These are phyloP conservation scores for Pythium sukuiense DNA, from an alignment of 352 stramenopile genomes.

Conservation along the genomic window DNA sequence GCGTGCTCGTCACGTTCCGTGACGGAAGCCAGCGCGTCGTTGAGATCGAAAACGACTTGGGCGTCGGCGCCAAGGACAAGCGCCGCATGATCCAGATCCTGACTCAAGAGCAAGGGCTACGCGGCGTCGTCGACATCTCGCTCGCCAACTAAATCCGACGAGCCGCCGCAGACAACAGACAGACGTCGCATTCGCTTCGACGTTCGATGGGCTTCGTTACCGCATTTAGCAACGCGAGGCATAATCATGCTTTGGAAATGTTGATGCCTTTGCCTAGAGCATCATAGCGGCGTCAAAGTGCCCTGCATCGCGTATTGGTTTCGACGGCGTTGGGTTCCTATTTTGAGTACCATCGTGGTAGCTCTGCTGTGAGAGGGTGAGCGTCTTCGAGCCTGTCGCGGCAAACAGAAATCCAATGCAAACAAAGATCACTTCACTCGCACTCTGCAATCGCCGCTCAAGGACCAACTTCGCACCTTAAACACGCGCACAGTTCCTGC, in stretches of 20 bases:
- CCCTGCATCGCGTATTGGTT: background rate
- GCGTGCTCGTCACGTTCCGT: constrained; percentile 67
- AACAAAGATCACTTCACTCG: background rate
- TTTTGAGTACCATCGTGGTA: background rate
- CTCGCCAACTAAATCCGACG: constrained; percentile 30
- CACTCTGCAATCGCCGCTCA: background rate
- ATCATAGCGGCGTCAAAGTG: background rate
- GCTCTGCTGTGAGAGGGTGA: background rate
- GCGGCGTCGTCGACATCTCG: constrained; percentile 54
- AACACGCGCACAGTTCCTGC: background rate
- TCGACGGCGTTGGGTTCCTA: background rate
- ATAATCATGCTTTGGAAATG: background rate
- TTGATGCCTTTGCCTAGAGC: background rate
- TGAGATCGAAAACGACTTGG: constrained; percentile 71
- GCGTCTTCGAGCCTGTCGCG: background rate
- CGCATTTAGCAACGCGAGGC: background rate
- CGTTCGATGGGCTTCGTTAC: background rate
- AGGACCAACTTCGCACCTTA: background rate
- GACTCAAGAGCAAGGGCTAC: constrained; percentile 44
- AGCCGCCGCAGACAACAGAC: background rate
- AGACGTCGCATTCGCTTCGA: background rate
- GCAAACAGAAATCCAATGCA: background rate
- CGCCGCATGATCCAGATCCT: constrained; percentile 57
- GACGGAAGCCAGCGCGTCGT: constrained; percentile 72
- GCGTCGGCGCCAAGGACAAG: constrained; percentile 45